Evolutionary conservation across 768 basidiomycete species (phyloP).

Genomic region (Lactarius deliciosus): DNA sequence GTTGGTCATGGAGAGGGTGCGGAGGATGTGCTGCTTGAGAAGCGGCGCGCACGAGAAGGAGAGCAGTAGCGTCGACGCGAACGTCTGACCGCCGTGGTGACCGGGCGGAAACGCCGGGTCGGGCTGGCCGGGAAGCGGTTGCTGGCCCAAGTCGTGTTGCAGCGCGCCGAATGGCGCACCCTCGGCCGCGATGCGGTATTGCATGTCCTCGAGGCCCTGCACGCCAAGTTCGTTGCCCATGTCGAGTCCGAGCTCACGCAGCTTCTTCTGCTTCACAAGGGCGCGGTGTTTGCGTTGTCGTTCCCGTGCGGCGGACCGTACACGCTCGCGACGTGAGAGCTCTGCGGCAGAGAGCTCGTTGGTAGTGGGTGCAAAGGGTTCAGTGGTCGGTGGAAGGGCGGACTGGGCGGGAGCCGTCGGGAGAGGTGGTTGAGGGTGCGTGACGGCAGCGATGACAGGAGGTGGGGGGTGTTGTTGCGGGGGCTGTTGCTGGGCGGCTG

Average conservation of each 20-base stretch:
- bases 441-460: slow-evolving; percentile 17
- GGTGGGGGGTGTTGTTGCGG: slow-evolving; percentile 27
- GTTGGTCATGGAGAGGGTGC: slow-evolving; percentile 70
- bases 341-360: slow-evolving; percentile 62
- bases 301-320: slow-evolving; percentile 75
- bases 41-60: slow-evolving; percentile 74
- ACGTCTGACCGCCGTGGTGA: slow-evolving; percentile 66
- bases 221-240: slow-evolving; percentile 67
- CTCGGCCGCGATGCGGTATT: slow-evolving; percentile 55
- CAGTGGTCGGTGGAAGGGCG: slow-evolving; percentile 23
- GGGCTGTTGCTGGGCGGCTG: slow-evolving; percentile 33
- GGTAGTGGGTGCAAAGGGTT: slow-evolving; percentile 42
- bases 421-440: slow-evolving; percentile 25
- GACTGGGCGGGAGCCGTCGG: slow-evolving; percentile 19
- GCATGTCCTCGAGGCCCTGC: slow-evolving; percentile 62
- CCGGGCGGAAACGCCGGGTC: slow-evolving; percentile 67
- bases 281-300: slow-evolving; percentile 80
- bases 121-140: slow-evolving; percentile 38
- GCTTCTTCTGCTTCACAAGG: slow-evolving; percentile 74
- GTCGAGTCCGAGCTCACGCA: slow-evolving; percentile 79
- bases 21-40: slow-evolving; percentile 72
- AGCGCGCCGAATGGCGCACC: slow-evolving; percentile 39
- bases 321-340: slow-evolving; percentile 61
- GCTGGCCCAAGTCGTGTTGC: slow-evolving; percentile 36
- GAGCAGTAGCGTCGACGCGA: slow-evolving; percentile 73